Evolutionary conservation across 2,329 filamentous ascomycete species (phyloP).

Genomic region (Epicoccum nigrum): DNA sequence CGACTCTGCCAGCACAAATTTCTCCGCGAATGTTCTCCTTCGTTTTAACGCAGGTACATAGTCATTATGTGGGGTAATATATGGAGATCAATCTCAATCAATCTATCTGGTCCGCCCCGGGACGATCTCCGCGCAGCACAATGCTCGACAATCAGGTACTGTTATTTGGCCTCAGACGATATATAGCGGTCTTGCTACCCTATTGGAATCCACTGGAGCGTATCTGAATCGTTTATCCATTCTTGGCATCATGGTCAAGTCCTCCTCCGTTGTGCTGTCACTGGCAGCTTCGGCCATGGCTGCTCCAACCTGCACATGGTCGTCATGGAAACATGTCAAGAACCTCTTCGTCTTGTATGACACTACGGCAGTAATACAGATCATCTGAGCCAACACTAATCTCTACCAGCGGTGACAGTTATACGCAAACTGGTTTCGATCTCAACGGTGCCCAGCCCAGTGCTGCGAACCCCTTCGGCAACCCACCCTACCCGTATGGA

Average conservation of each 20-base stretch:
- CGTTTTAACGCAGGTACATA: conserved; percentile 5
- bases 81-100: conserved; percentile 34
- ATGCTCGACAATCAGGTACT: conserved; percentile 21
- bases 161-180: conserved; percentile 10
- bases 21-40: conserved; percentile 24
- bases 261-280: conserved; percentile 27
- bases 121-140: conserved; percentile 20
- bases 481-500: conserved; percentile 59
- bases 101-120: conserved; percentile 30
- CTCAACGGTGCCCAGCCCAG: conserved; percentile 59
- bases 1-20: conserved; percentile 17
- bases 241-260: conserved; percentile 29
- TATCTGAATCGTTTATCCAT: not conserved
- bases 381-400: conserved; percentile 4
- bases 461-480: conserved; percentile 63
- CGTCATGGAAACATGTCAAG: conserved; percentile 42
- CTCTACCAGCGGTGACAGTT: conserved; percentile 60
- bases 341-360: conserved; percentile 44
- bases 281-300: conserved; percentile 30
- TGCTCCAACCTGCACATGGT: conserved; percentile 35
- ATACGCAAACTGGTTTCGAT: conserved; percentile 66
- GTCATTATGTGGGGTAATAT: conserved; percentile 29
- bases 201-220: not conserved
- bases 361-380: not conserved
- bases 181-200: conserved; percentile 14